These are phyloP conservation scores for Boletus sp. DNA, from an alignment of 1,284 basidiomycete species.

Conservation along the genomic window DNA sequence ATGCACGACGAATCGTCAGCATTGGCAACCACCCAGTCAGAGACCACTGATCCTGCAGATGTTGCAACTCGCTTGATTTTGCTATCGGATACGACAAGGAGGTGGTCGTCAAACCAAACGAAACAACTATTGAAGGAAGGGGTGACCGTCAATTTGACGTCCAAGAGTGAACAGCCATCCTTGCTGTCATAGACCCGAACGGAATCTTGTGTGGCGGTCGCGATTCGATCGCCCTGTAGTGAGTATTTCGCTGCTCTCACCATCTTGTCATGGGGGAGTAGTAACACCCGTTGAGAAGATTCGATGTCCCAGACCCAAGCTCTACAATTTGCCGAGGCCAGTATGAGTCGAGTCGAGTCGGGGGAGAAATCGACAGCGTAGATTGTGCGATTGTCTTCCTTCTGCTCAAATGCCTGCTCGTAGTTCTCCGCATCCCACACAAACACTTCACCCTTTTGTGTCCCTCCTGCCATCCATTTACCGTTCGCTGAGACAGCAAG, in stretches of 20 bases:
- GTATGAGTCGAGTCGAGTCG: neutral
- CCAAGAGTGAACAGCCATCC: no score
- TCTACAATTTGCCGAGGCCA: neutral
- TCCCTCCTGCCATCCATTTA: neutral
- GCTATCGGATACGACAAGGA: no score
- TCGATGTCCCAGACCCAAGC: neutral
- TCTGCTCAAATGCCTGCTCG: neutral
- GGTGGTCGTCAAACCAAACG: no score
- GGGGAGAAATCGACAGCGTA: conserved; percentile 4
- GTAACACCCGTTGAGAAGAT: neutral
- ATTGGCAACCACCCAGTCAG: neutral
- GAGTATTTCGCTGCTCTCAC: neutral
- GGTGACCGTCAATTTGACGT: no score
- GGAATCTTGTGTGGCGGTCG: no score
- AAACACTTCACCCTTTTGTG: neutral
- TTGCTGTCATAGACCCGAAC: no score
- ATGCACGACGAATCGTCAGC: neutral
- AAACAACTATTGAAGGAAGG: no score
- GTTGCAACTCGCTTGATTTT: neutral
- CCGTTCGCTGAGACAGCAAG: neutral
- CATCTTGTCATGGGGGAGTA: neutral
- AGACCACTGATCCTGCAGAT: neutral
- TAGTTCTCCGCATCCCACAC: neutral
- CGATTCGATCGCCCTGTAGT: no score
- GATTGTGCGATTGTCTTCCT: neutral